Evolutionary conservation across 768 basidiomycete genomes (phyloP).

Genomic region (Auriscalpium microsporum): DNA sequence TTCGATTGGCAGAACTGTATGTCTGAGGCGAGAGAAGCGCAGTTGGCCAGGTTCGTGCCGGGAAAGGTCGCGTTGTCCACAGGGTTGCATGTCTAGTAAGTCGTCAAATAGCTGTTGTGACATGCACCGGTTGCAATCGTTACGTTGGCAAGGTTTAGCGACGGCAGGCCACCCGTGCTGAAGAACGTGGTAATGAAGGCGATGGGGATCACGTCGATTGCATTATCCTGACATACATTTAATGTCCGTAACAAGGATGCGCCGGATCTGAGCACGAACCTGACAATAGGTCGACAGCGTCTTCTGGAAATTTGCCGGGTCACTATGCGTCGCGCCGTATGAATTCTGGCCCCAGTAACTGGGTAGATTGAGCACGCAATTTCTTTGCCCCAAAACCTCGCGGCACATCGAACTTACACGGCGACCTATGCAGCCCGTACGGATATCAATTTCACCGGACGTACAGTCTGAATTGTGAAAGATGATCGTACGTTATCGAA

Average conservation of each 20-base stretch:
- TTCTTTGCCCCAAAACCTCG: not conserved
- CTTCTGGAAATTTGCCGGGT: conserved; percentile 52
- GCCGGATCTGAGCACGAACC: conserved; percentile 23
- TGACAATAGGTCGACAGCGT: conserved; percentile 57
- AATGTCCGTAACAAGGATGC: conserved; percentile 2
- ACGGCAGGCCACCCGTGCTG: conserved; percentile 50
- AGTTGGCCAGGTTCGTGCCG: conserved; percentile 33
- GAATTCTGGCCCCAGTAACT: conserved; percentile 77
- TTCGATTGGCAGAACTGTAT: conserved; percentile 36
- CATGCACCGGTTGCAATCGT: conserved; percentile 1
- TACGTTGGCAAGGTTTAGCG: conserved; percentile 64
- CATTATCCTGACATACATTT: conserved; percentile 39
- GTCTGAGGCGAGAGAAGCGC: conserved; percentile 31
- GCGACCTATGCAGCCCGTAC: conserved; percentile 33
- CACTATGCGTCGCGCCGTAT: conserved; percentile 48
- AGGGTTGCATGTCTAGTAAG: conserved; percentile 34
- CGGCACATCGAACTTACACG: conserved; percentile 33
- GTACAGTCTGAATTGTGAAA: not conserved
- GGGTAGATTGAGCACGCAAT: conserved; percentile 6
- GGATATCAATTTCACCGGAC: not conserved
- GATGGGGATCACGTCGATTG: conserved; percentile 60
- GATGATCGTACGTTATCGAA: conserved; percentile 48
- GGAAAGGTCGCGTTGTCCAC: conserved; percentile 32
- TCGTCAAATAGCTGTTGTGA: not conserved
- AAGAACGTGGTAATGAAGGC: conserved; percentile 66